Conservation (phyloP, 495 filamentous ascomycete genomes). For the Tuber indicum region DNA sequence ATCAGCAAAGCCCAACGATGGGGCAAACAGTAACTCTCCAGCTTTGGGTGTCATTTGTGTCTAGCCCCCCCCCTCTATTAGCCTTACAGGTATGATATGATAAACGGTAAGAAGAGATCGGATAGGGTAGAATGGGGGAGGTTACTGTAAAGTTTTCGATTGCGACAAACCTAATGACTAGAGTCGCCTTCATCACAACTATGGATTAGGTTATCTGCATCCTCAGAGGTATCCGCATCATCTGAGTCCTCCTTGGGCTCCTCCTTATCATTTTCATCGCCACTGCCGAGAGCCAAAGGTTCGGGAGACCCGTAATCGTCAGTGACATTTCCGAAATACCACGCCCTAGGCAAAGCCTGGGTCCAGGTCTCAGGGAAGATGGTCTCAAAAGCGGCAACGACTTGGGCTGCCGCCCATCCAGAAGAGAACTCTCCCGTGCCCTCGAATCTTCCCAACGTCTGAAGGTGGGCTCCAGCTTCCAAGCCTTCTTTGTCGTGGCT, state of each 20-base stretch:
- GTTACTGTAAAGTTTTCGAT: not conserved
- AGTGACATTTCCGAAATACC: not conserved
- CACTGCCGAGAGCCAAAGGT: not conserved
- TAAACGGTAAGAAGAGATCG: not conserved
- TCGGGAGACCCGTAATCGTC: not conserved
- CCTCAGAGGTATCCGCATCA: not conserved
- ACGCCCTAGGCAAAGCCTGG: not conserved
- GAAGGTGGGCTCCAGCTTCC: not conserved
- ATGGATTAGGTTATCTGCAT: not conserved
- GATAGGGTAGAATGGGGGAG: not conserved
- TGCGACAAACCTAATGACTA: not conserved
- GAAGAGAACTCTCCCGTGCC: not conserved
- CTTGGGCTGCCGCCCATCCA: not conserved
- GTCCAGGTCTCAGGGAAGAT: not conserved
- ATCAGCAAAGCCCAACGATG: not conserved
- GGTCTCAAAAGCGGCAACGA: not conserved
- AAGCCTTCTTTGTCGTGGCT: not conserved
- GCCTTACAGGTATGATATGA: not conserved
- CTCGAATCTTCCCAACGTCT: slow-evolving; percentile 2
- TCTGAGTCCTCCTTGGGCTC: not conserved
- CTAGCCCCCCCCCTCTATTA: not conserved
- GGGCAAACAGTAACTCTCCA: not conserved
- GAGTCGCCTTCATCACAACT: not conserved
- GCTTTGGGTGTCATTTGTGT: not conserved
- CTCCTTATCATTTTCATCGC: not conserved